Conservation (phyloP, 768 basidiomycete species). For the Pleurotus pulmonarius region DNA sequence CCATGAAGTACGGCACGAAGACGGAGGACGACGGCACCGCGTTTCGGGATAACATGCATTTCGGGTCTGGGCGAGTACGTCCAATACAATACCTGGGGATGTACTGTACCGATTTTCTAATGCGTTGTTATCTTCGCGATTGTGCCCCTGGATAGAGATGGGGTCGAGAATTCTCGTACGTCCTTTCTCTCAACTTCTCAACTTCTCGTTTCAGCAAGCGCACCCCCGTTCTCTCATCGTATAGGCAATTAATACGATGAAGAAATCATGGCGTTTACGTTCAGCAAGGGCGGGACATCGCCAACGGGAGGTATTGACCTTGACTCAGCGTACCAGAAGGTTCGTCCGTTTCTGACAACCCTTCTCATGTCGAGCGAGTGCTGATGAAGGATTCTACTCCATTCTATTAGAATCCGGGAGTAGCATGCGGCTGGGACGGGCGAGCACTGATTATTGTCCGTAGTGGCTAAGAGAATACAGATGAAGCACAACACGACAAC, state of each 20-base stretch:
- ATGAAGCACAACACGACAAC: too few relatives aligned
- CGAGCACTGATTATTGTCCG: too few relatives aligned
- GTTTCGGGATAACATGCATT: slow-evolving; percentile 11
- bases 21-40: slow-evolving; percentile 7
- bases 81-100: too few relatives aligned
- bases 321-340: neutral
- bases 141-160: slow-evolving; percentile 16
- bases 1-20: slow-evolving; percentile 14
- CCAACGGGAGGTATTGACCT: neutral
- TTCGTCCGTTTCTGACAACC: too few relatives aligned
- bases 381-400: too few relatives aligned
- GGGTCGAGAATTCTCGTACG: slow-evolving; percentile 14
- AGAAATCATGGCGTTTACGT: slow-evolving; percentile 26
- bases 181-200: neutral
- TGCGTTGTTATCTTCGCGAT: slow-evolving; percentile 11
- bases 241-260: slow-evolving; percentile 21
- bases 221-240: neutral
- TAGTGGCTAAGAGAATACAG: too few relatives aligned
- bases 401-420: too few relatives aligned
- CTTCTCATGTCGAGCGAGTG: too few relatives aligned
- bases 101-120: too few relatives aligned
- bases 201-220: neutral
- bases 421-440: too few relatives aligned
- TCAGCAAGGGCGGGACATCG: slow-evolving; percentile 1
- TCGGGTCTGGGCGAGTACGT: slow-evolving; percentile 15